Evolutionary conservation across 495 filamentous ascomycete species (phyloP), one percentile per base, ranked within the genome.

Genomic region (Chaetomidium leptoderma): DNA sequence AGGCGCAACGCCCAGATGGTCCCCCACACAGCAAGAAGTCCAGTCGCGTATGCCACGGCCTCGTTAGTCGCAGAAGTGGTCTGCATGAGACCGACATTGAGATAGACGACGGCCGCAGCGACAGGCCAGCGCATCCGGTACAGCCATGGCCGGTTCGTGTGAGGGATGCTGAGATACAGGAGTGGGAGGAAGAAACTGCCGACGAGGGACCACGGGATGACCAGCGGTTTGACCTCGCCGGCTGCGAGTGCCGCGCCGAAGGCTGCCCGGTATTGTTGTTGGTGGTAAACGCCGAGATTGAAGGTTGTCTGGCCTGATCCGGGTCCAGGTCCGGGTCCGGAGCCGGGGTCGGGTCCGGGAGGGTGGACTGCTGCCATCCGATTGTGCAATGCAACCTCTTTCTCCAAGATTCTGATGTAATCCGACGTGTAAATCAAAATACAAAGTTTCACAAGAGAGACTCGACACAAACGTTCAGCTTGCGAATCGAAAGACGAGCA

Each of bases 31-130:
- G 75, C 75, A 23, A 87, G 65, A 49, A 92, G 58, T 0, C 91
- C 91, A 19, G 82, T 72, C n/a, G 80, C 82, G 62, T 90, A 91
- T 0, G 83, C 82, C 43, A 80, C 70, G 2, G 78, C 86, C 46
- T 84, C 81, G 46, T 81, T 77, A 1, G 78, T 57, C 47, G 82
- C 81, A 11, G 74, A 76, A 14, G 79, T 75, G 45, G 81, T 64
- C 26, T 67, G 70, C 26, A 85, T 65, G n/a, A 83, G 63, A 8
- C 73, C 19, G n/a, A 66, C 52, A 44, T 75, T 70, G 44, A 74
- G 65, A 26, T 55, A 52, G 9, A 76, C 63, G 24, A 74, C 67
- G 2, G 59, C 53, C 1, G 75, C 74, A 26, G 83, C 81, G 0
- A 88, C 72, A 2, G 79, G 61, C 62, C 78, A 86, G 14, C 87